Conservation (phyloP, 2,329 filamentous ascomycete genomes). For the Cryphonectria naterciae region DNA sequence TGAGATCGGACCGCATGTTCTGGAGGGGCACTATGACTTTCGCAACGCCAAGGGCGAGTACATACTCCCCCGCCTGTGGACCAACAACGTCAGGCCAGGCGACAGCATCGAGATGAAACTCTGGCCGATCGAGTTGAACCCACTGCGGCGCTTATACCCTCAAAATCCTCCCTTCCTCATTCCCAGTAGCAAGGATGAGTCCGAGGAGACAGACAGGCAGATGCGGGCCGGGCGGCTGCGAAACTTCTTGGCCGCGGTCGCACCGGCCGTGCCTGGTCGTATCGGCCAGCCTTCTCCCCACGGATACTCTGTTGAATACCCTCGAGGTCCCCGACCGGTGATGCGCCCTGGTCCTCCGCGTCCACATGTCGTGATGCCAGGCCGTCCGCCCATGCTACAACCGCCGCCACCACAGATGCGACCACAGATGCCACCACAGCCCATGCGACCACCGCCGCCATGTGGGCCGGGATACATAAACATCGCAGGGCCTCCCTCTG, state of each 20-base stretch:
- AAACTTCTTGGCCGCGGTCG: not conserved
- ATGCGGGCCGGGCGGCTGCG: not conserved
- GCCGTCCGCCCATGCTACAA: too few species aligned
- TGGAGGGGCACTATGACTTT: constrained; percentile 20
- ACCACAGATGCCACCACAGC: not conserved
- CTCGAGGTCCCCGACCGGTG: not conserved
- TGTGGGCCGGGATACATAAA: too few species aligned
- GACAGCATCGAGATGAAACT: constrained; percentile 20
- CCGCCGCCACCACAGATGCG: not conserved
- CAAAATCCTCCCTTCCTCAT: not conserved
- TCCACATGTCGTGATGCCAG: not conserved
- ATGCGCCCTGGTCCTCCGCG: not conserved
- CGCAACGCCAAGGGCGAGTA: constrained; percentile 7
- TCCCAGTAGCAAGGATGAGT: not conserved
- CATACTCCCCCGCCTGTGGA: constrained; percentile 19
- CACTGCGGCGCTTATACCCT: not conserved
- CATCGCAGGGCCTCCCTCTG: too few species aligned
- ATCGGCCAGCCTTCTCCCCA: too few species aligned
- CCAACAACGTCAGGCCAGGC: constrained; percentile 17
- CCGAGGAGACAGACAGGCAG: not conserved
- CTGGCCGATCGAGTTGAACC: not conserved
- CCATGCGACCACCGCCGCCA: too few species aligned
- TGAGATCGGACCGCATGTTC: constrained; percentile 4
- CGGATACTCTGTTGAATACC: not conserved
- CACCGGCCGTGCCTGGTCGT: not conserved